A percentile compares a stretch with the other conserved stretches of the same genome.
phyloP scores from a whole-genome alignment of 2,329 filamentous ascomycete species.

The Chalaropsis thielavioides region DNA sequence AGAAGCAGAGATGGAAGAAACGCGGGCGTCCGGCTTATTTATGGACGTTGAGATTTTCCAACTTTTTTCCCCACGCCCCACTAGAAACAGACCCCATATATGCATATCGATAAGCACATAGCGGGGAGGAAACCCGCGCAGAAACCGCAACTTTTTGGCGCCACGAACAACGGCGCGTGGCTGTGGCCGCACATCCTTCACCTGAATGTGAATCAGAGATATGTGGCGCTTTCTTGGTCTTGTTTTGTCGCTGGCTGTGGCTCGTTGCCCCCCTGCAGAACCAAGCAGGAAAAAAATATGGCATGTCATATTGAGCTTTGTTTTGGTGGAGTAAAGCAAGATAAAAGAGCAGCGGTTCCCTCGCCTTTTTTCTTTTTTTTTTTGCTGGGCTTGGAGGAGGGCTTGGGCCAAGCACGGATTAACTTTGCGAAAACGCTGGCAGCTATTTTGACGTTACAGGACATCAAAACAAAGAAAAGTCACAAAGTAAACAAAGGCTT shows the following conservation, averaged over 20 bases:
- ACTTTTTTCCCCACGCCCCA: conserved; percentile 10
- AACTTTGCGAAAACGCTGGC: neutral
- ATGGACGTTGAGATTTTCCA: neutral
- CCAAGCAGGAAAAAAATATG: neutral
- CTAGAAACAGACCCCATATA: neutral
- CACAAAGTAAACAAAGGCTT: too few species aligned
- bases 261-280: neutral
- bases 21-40: neutral
- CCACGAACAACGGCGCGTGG: neutral
- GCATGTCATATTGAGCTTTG: neutral
- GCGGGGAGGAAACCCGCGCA: too few species aligned
- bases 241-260: neutral
- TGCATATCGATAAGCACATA: conserved; percentile 10
- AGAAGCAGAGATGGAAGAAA: neutral
- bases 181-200: too few species aligned
- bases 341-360: conserved; percentile 10
- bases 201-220: too few species aligned
- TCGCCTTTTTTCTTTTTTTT: too few species aligned
- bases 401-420: neutral
- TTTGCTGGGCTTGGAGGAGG: neutral
- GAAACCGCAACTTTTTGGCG: neutral
- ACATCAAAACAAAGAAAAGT: too few species aligned
- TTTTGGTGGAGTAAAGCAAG: neutral
- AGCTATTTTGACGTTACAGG: too few species aligned
- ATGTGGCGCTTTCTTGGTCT: neutral